A percentile compares a stretch with the other conserved stretches of the same genome.
Evolutionary conservation across 345 rosid genomes (phyloP).

Genomic region (Brassica carinata): DNA sequence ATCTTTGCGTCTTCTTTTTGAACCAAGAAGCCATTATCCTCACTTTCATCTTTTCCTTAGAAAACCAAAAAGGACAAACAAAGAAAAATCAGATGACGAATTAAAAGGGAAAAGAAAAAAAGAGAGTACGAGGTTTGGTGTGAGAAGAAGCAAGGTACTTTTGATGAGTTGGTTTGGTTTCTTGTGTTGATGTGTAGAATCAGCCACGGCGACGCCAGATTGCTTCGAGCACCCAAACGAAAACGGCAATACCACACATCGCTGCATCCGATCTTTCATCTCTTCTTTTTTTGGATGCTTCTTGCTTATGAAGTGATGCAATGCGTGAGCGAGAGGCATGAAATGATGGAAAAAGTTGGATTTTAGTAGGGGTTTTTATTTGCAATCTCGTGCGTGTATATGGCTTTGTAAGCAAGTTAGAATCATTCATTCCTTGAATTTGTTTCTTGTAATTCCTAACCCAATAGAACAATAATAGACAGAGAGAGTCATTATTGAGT

Average conservation of each 20-base stretch:
- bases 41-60: conserved; percentile 47
- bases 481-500: conserved; percentile 37
- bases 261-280: conserved; percentile 52
- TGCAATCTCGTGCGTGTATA: conserved; percentile 21
- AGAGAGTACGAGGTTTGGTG: background rate
- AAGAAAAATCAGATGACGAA: background rate
- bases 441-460: conserved; percentile 12
- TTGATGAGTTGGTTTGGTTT: conserved; percentile 36
- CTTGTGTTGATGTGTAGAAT: conserved; percentile 27
- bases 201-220: conserved; percentile 44
- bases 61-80: background rate
- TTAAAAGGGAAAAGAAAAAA: background rate
- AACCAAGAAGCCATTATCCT: conserved; percentile 34
- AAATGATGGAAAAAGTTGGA: conserved; percentile 23
- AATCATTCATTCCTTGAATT: conserved; percentile 25
- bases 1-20: conserved; percentile 34
- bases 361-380: conserved; percentile 29
- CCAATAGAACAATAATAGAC: conserved; percentile 9
- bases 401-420: conserved; percentile 40
- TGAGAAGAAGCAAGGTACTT: conserved; percentile 23
- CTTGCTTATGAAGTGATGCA: background rate
- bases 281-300: background rate
- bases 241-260: conserved; percentile 56
- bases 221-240: conserved; percentile 56
- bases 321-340: conserved; percentile 12